Conservation (phyloP, 108 stramenopile species). For the Aurantiochytrium sp. region DNA sequence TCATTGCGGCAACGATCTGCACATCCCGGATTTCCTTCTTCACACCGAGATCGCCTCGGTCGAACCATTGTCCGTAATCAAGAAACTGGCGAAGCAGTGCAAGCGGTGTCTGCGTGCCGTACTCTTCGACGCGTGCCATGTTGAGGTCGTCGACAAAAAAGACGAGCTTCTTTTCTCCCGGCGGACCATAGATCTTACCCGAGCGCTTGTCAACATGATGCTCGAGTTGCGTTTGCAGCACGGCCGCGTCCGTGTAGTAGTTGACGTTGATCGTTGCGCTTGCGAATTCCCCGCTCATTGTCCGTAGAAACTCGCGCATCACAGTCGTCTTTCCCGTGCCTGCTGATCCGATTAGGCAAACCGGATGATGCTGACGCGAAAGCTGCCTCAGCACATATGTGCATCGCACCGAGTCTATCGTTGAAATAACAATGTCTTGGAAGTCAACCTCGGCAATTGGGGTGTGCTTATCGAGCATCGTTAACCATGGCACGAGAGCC, state of each 20-base stretch:
- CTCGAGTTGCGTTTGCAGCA: slow-evolving; percentile 41
- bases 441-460: neutral
- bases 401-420: slow-evolving; percentile 27
- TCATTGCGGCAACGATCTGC: slow-evolving; percentile 36
- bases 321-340: slow-evolving; percentile 44
- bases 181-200: slow-evolving; percentile 42
- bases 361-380: neutral
- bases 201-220: slow-evolving; percentile 38
- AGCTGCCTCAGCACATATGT: slow-evolving; percentile 22
- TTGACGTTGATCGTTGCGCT: slow-evolving; percentile 41
- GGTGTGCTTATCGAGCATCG: neutral
- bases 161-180: slow-evolving; percentile 10
- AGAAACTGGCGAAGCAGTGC: slow-evolving; percentile 33
- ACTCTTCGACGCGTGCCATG: slow-evolving; percentile 40
- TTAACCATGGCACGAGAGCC: neutral
- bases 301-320: slow-evolving; percentile 29
- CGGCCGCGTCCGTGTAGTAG: slow-evolving; percentile 38
- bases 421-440: slow-evolving; percentile 28
- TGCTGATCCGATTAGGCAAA: slow-evolving; percentile 37
- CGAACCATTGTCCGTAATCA: slow-evolving; percentile 37
- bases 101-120: slow-evolving; percentile 46
- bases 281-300: neutral
- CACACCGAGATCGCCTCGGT: slow-evolving; percentile 31
- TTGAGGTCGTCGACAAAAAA: slow-evolving; percentile 45
- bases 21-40: slow-evolving; percentile 28